Percentiles rank a stretch among this genome's conserved stretches.
phyloP scores from a whole-genome alignment of 1,284 basidiomycete species.

The Puccinia horiana region DNA sequence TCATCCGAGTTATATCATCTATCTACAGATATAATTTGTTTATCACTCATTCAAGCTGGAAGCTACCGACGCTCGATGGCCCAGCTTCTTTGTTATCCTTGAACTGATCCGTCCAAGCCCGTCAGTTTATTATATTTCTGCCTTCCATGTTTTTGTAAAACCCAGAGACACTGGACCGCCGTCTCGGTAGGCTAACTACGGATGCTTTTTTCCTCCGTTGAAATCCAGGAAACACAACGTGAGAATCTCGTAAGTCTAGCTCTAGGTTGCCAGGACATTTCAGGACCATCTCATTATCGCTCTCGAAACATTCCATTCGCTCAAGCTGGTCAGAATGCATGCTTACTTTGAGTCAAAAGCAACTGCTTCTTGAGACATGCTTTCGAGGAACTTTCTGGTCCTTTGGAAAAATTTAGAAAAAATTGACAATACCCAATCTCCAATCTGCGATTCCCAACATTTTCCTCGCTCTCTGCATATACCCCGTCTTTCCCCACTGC shows the following conservation, averaged over 20 bases:
- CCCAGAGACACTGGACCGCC: too few relatives aligned
- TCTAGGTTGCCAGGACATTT: too few relatives aligned
- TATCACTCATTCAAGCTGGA: too few relatives aligned
- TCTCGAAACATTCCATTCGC: not conserved
- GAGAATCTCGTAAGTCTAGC: too few relatives aligned
- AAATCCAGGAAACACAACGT: too few relatives aligned
- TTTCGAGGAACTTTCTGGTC: not conserved
- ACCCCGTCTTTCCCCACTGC: not conserved
- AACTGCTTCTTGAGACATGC: not conserved
- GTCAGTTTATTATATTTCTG: not conserved
- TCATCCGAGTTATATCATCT: too few relatives aligned
- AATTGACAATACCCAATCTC: too few relatives aligned
- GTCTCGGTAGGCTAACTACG: not conserved
- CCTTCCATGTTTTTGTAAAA: too few relatives aligned
- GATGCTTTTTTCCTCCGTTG: not conserved
- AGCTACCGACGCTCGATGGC: too few relatives aligned
- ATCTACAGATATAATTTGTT: too few relatives aligned
- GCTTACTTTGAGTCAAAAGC: not conserved
- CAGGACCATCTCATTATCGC: not conserved
- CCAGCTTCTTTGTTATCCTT: too few relatives aligned
- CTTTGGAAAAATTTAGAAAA: too few relatives aligned
- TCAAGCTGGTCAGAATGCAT: not conserved
- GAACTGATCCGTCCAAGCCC: not conserved
- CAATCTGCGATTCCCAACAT: not conserved
- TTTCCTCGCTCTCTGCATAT: not conserved